A percentile compares a stretch with the other conserved stretches of the same genome.
Evolutionary conservation across 495 filamentous ascomycete species (phyloP).

Genomic region (Pyrenula massariospora): DNA sequence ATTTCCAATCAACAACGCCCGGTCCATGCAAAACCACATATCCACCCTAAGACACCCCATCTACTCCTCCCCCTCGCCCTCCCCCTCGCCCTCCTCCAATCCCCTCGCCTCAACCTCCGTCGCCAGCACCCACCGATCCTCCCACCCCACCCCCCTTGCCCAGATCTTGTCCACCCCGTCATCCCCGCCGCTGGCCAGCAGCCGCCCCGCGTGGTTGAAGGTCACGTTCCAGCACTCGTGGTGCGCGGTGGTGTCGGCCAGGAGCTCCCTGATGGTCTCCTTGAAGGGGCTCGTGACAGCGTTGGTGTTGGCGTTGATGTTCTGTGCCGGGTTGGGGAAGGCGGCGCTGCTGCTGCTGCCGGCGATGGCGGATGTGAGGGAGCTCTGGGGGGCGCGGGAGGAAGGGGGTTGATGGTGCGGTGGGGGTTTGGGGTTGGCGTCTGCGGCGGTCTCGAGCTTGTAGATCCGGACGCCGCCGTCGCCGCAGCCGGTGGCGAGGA

Average conservation of each 20-base stretch:
- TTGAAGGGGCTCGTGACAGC: neutral
- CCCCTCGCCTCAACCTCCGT: neutral
- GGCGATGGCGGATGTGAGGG: neutral
- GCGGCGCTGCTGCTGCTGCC: neutral
- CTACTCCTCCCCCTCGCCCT: no score
- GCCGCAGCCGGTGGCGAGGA: constrained; percentile 84
- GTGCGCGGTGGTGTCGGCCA: neutral
- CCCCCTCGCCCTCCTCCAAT: neutral
- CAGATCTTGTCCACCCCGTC: neutral
- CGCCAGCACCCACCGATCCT: neutral
- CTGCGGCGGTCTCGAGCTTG: constrained; percentile 47
- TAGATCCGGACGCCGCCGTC: constrained; percentile 84
- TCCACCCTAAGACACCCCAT: no score
- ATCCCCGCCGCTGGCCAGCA: neutral
- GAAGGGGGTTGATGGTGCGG: neutral
- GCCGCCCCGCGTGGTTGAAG: neutral
- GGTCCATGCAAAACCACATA: no score
- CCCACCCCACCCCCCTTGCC: neutral
- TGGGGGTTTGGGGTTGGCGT: neutral
- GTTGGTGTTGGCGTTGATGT: neutral
- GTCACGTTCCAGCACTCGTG: neutral
- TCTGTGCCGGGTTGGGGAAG: neutral
- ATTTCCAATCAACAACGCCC: no score
- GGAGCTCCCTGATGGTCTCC: neutral
- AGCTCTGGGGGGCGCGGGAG: neutral